A percentile compares a stretch with the other conserved stretches of the same genome.
Evolutionary conservation across 768 basidiomycete genomes (phyloP).

Genomic region (Phaffia tasmanica): DNA sequence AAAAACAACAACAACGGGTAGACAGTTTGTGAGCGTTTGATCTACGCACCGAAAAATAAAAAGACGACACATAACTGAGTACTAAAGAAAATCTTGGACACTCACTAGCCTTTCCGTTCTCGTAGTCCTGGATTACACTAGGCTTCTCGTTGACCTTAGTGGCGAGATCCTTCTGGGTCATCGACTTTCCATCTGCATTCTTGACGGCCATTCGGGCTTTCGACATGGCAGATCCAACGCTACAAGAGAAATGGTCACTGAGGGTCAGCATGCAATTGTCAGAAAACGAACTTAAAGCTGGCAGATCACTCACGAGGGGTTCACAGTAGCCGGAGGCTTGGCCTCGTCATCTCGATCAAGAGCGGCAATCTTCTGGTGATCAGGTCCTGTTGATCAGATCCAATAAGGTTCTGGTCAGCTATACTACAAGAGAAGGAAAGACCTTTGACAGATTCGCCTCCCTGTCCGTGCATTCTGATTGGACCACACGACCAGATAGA

Average conservation of each 20-base stretch:
- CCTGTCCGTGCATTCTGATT: not conserved
- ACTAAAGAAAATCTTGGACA: not conserved
- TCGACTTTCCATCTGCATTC: slow-evolving; percentile 38
- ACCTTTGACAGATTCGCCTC: too few species aligned
- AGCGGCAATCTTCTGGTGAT: slow-evolving; percentile 86
- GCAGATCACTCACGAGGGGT: slow-evolving; percentile 7
- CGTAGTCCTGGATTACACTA: slow-evolving; percentile 26
- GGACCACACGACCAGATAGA: not conserved
- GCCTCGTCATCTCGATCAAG: slow-evolving; percentile 93
- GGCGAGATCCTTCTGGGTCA: slow-evolving; percentile 86
- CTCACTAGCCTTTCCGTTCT: slow-evolving; percentile 26
- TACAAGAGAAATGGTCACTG: not conserved
- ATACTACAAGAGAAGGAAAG: too few species aligned
- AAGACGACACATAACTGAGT: not conserved
- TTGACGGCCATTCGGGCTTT: slow-evolving; percentile 63
- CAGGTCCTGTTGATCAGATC: slow-evolving; percentile 50
- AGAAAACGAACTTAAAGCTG: too few species aligned
- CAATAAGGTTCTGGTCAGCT: not conserved
- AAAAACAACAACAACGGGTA: not conserved
- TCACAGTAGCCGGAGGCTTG: slow-evolving; percentile 74
- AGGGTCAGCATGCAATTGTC: too few species aligned
- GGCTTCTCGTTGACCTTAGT: slow-evolving; percentile 90
- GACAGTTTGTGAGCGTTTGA: not conserved
- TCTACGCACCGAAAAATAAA: not conserved
- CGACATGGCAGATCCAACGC: slow-evolving; percentile 59